Evolutionary conservation across 495 filamentous ascomycete genomes (phyloP), one percentile per base, ranked within the genome.

Genomic region (Penicillium goetzii): DNA sequence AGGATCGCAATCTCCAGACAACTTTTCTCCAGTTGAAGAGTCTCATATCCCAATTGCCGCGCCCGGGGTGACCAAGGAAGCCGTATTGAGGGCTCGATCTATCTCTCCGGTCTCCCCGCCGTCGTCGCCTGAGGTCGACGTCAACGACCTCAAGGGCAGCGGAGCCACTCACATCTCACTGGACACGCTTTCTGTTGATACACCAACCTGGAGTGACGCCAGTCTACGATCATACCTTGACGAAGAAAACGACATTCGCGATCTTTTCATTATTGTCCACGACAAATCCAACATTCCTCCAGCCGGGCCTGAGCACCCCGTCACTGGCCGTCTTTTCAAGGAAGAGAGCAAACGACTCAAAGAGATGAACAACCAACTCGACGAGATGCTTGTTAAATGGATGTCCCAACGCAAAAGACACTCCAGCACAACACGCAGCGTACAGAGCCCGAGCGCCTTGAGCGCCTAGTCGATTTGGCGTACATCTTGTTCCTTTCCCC

Each of bases 191-290:
- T 68, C 75, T 55, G 76, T 74, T 30, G 72, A 75, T 25, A 72
- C 75, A 45, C 78, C 80, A 26, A 79, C 89, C 0, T 99, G 95
- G 95, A 92, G 89, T 66, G 95, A 97, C 73, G 82, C 88, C 62
- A 89, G 85, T 66, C 83, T 99, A 38, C 85, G 92, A 51, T 88
- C 90, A 21, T 99, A 97, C 77, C 88, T 98, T 66, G 94, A 98
- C 63, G 92, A 95, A 68, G 90, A 90, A 47, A 89, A 85, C n/a
- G 93, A 97, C 62, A 90, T 99, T 66, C 86, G 91, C 47, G 95
- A 99, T 71, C 81, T 98, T 71, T 85, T 97, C 57, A 83, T 93
- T 10, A 89, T 99, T 51, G 92, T 99, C 30, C 91, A 96, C 71
- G 93, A 97, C 74, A 95, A 91, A 76, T 89, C 86, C 25, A 89